Conservation (phyloP, 1,284 basidiomycete genomes). For the Cutaneotrichosporon spelunceum region DNA sequence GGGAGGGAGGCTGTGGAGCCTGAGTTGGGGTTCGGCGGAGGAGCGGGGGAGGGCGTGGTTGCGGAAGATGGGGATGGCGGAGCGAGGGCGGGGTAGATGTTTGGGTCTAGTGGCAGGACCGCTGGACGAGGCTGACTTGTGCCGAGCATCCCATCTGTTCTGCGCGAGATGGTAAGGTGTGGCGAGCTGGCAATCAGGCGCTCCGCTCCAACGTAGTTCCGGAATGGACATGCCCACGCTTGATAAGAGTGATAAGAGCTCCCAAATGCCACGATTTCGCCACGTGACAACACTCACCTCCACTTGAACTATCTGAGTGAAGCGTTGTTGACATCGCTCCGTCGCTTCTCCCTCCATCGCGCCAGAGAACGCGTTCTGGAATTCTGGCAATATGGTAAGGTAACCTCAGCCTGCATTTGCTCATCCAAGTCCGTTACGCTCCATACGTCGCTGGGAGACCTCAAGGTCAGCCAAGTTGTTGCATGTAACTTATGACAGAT, state of each 20-base stretch:
- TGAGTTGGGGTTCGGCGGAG: not conserved
- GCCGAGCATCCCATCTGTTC: not conserved
- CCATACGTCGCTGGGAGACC: constrained; percentile 87
- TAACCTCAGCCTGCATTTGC: not conserved
- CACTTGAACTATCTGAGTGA: not conserved
- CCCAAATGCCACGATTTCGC: not conserved
- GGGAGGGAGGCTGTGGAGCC: not conserved
- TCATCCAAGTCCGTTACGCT: constrained; percentile 76
- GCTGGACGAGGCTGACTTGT: not conserved
- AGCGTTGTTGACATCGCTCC: not conserved
- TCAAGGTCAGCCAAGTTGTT: constrained; percentile 65
- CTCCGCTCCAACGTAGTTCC: not conserved
- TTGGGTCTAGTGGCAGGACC: not conserved
- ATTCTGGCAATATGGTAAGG: constrained; percentile 3
- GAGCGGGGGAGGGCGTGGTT: not conserved
- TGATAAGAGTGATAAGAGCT: not conserved
- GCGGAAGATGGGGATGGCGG: not conserved
- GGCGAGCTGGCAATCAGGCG: not conserved
- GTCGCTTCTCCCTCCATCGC: not conserved
- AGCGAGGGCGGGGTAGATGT: not conserved
- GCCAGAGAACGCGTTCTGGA: not conserved
- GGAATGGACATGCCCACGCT: not conserved
- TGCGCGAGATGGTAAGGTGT: not conserved
- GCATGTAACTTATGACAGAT: constrained; percentile 58
- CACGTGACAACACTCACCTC: not conserved